Evolutionary conservation across 2,329 filamentous ascomycete species (phyloP).

Genomic region (Ophiosphaerella korrae): DNA sequence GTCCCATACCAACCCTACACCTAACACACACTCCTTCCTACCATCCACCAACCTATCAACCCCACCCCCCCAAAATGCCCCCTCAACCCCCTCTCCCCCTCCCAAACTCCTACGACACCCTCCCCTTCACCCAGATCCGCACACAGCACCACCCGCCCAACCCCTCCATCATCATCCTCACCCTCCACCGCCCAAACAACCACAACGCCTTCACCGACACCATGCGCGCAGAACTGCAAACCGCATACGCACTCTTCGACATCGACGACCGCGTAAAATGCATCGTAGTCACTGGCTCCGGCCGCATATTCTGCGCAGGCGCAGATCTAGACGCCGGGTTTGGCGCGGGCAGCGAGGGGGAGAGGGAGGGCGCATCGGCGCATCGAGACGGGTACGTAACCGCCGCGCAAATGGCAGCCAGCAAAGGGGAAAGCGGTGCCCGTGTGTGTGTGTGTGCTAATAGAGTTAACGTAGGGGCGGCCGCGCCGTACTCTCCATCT

Average conservation of each 20-base stretch:
- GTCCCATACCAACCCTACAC: too few species aligned
- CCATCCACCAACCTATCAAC: background rate
- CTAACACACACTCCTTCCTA: background rate
- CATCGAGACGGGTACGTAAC: constrained; percentile 59
- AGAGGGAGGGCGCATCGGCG: constrained; percentile 41
- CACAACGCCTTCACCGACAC: constrained; percentile 72
- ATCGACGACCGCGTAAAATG: constrained; percentile 61
- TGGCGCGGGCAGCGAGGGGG: constrained; percentile 45
- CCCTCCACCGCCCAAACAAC: constrained; percentile 67
- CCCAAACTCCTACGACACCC: constrained; percentile 48
- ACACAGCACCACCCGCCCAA: constrained; percentile 48
- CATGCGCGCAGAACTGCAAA: constrained; percentile 67
- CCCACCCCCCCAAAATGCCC: constrained; percentile 9
- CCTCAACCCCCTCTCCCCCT: constrained; percentile 30
- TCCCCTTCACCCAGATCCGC: constrained; percentile 49
- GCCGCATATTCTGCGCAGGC: constrained; percentile 60
- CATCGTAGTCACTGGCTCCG: constrained; percentile 60
- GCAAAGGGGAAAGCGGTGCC: too few species aligned
- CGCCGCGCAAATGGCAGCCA: too few species aligned
- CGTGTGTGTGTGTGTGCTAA: too few species aligned
- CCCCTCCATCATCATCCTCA: constrained; percentile 65
- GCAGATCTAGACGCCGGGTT: constrained; percentile 63
- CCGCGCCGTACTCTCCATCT: constrained; percentile 58
- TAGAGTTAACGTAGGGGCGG: constrained; percentile 43
- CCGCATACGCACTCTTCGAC: constrained; percentile 59